phyloP scores from a whole-genome alignment of 2,329 filamentous ascomycete genomes.

The Didymella lethalis region DNA sequence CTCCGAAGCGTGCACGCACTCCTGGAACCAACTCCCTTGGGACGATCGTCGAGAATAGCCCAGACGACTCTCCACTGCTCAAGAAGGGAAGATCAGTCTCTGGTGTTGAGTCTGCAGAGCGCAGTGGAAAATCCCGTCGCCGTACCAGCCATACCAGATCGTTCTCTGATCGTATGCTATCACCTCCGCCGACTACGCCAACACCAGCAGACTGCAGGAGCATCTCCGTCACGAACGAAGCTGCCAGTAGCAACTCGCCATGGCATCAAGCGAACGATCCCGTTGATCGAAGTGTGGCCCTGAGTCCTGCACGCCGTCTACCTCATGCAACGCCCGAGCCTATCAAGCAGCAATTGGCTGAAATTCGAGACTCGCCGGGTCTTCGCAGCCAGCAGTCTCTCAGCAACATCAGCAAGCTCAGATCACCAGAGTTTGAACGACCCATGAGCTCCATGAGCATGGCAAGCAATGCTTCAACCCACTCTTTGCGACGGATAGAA shows the following conservation, averaged over 20 bases:
- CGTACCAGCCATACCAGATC: conserved; percentile 40
- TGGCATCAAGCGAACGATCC: conserved; percentile 58
- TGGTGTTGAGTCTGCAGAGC: conserved; percentile 55
- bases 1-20: conserved; percentile 37
- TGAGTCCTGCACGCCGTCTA: conserved; percentile 46
- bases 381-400: conserved; percentile 56
- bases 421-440: conserved; percentile 58
- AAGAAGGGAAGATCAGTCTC: conserved; percentile 54
- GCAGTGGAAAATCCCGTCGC: conserved; percentile 52
- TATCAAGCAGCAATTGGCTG: conserved; percentile 46
- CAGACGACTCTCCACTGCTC: conserved; percentile 51
- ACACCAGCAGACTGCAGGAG: conserved; percentile 38
- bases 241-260: conserved; percentile 33
- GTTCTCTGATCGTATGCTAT: conserved; percentile 46
- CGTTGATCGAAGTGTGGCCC: conserved; percentile 52
- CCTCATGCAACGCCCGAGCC: conserved; percentile 50
- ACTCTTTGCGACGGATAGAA: conserved; percentile 74
- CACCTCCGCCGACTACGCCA: conserved; percentile 43
- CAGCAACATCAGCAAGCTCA: conserved; percentile 51
- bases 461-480: conserved; percentile 66
- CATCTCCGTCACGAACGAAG: conserved; percentile 40
- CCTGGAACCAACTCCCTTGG: conserved; percentile 53
- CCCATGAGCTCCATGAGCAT: conserved; percentile 64
- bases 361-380: conserved; percentile 49
- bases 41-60: conserved; percentile 61